Base-by-base conservation (phyloP, 2,329 filamentous ascomycete species). In the Amphichorda felina region DNA sequence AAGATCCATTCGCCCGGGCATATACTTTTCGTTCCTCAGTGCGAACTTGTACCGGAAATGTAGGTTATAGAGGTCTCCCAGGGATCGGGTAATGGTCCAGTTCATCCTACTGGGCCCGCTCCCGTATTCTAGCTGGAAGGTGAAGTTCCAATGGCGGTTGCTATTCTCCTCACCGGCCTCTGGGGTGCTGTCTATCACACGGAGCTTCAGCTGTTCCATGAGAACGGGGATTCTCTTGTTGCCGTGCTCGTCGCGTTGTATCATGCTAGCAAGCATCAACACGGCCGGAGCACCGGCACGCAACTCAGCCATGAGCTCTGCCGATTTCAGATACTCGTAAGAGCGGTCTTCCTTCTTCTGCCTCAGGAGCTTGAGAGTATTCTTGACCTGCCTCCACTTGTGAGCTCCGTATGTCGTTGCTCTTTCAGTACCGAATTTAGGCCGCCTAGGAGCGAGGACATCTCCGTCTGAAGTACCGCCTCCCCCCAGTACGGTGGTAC, bases 91-190 rank as follows among this genome's bases (percentile, higher is more conserved):
- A 39, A 98, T 84, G 14, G 84, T 80, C 91, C 91, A 98, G 51
- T 84, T 85, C 93, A 98, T 96, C 38, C 91, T 75, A 37, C 89
- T 95, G 38, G 91, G 75, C 1, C 91, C 93, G 52, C 84, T 96
- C 11, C 91, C 91, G 54, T 98, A 98, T 54, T 98, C 91, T 13
- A 98, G 67, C 47, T 94, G 86, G 38, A 98, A 88, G 30, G 80
- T 81, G 56, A 96, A 94, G 8, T 91, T 71, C 50, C 84, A 78
- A 56, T 96, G 91, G 21, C 88, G 63, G 42, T 77, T 70, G 28
- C 38, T 36, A 40, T 71, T 29, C 39, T 71, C 68, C 36, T 70
- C 69, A 38, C 72, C 76, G 30, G 82, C 76, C 40, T 78, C 72
- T 9, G 77, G 75, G 9, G 68, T 65, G 48, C 86, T 94, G 49